A percentile compares a stretch with the other conserved stretches of the same genome.
Conservation (phyloP, 179 eudicot species). For the Camellia oleifera region DNA sequence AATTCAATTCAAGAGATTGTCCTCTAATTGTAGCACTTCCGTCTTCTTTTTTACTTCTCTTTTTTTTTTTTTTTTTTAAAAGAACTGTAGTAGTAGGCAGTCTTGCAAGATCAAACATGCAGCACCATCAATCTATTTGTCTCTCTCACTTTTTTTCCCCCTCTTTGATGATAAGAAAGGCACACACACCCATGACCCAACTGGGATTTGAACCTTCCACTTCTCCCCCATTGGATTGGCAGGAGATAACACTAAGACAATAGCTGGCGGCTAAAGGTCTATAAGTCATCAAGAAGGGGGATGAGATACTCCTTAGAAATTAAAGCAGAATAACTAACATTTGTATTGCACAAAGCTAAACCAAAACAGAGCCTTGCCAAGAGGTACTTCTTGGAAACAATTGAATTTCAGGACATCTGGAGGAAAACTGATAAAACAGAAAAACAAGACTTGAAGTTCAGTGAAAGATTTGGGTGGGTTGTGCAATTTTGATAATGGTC, state of each 20-base stretch:
- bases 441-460: not conserved
- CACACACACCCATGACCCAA: not conserved
- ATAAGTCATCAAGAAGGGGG: not conserved
- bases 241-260: not conserved
- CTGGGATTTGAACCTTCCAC: not conserved
- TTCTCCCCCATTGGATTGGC: not conserved
- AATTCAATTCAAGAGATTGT: not conserved
- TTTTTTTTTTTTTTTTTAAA: no score
- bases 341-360: not conserved
- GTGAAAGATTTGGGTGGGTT: not conserved
- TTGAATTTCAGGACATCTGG: not conserved
- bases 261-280: not conserved
- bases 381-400: not conserved
- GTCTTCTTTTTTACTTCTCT: not conserved
- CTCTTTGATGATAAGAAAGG: not conserved
- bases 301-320: not conserved
- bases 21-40: not conserved
- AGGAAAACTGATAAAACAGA: not conserved
- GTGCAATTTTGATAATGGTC: not conserved
- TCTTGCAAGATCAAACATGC: not conserved
- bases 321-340: not conserved
- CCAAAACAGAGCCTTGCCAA: not conserved
- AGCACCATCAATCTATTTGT: not conserved
- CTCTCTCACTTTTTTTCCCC: not conserved
- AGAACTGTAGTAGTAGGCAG: not conserved